phyloP scores from a whole-genome alignment of 2,329 filamentous ascomycete species.

The Phialophora macrospora region DNA sequence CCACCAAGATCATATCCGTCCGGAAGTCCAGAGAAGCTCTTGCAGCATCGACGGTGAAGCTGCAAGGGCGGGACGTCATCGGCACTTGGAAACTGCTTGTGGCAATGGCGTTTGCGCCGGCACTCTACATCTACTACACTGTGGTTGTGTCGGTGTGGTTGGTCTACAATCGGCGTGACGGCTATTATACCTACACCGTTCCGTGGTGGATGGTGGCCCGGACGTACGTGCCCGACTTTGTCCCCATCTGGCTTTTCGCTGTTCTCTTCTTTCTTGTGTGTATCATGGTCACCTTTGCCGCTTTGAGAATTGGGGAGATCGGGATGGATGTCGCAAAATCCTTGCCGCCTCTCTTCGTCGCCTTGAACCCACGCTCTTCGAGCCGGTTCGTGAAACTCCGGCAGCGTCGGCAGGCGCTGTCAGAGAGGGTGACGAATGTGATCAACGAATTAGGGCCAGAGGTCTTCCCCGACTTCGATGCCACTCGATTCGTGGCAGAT shows the following conservation, averaged over 20 bases:
- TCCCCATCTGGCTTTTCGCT: conserved; percentile 79
- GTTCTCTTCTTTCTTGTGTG: conserved; percentile 78
- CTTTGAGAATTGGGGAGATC: conserved; percentile 93
- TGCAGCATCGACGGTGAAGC: conserved; percentile 84
- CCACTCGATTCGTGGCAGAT: conserved; percentile 68
- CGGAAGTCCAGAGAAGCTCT: conserved; percentile 83
- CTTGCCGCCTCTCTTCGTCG: conserved; percentile 81
- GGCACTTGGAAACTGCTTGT: conserved; percentile 93
- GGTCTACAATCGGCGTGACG: conserved; percentile 79
- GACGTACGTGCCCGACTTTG: conserved; percentile 70
- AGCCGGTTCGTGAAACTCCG: conserved; percentile 83
- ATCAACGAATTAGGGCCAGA: conserved; percentile 96
- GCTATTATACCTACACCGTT: conserved; percentile 77
- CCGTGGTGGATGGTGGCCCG: conserved; percentile 75
- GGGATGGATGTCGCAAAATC: conserved; percentile 99
- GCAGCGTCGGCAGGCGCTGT: conserved; percentile 72
- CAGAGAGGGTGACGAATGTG: conserved; percentile 80
- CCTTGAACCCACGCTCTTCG: conserved; percentile 79
- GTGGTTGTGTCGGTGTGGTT: conserved; percentile 75
- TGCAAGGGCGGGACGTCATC: conserved; percentile 86
- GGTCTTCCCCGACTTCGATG: conserved; percentile 95
- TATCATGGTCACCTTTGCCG: conserved; percentile 86
- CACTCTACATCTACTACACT: conserved; percentile 82
- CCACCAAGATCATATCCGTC: conserved; percentile 79
- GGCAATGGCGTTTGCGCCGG: conserved; percentile 79